These are phyloP conservation scores for Suillus subluteus DNA, from an alignment of 768 basidiomycete genomes.

Conservation along the genomic window DNA sequence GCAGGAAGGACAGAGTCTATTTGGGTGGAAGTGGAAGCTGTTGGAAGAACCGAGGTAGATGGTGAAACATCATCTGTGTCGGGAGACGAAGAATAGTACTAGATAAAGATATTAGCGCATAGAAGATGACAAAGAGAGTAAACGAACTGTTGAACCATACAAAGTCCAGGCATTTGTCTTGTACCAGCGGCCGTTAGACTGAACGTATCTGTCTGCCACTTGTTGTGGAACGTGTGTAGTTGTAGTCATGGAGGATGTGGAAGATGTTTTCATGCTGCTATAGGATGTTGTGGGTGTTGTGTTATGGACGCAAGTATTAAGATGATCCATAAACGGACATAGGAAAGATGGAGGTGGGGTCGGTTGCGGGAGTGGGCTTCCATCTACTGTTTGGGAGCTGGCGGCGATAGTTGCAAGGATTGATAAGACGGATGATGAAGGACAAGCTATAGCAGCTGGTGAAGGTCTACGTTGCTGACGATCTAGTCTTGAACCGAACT, in stretches of 20 bases:
- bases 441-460: slow-evolving; percentile 30
- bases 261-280: background rate
- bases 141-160: slow-evolving; percentile 71
- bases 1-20: slow-evolving; percentile 46
- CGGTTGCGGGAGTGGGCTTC: slow-evolving; percentile 43
- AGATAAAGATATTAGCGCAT: slow-evolving; percentile 4
- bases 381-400: slow-evolving; percentile 47
- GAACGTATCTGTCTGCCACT: slow-evolving; percentile 59
- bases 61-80: slow-evolving; percentile 15
- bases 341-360: slow-evolving; percentile 58
- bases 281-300: background rate
- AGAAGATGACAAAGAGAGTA: slow-evolving; percentile 3
- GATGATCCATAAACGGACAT: slow-evolving; percentile 51
- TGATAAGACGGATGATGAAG: slow-evolving; percentile 57
- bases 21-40: slow-evolving; percentile 23
- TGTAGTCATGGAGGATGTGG: slow-evolving; percentile 19
- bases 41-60: slow-evolving; percentile 20
- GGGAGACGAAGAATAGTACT: slow-evolving; percentile 24
- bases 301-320: slow-evolving; percentile 14
- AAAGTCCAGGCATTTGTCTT: slow-evolving; percentile 58
- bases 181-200: slow-evolving; percentile 61
- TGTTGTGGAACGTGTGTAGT: slow-evolving; percentile 6
- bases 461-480: slow-evolving; percentile 21
- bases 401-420: slow-evolving; percentile 60
- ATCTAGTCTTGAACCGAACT: slow-evolving; percentile 21